Evolutionary conservation across 768 basidiomycete species (phyloP).

Genomic region (Trametopsis cervina): DNA sequence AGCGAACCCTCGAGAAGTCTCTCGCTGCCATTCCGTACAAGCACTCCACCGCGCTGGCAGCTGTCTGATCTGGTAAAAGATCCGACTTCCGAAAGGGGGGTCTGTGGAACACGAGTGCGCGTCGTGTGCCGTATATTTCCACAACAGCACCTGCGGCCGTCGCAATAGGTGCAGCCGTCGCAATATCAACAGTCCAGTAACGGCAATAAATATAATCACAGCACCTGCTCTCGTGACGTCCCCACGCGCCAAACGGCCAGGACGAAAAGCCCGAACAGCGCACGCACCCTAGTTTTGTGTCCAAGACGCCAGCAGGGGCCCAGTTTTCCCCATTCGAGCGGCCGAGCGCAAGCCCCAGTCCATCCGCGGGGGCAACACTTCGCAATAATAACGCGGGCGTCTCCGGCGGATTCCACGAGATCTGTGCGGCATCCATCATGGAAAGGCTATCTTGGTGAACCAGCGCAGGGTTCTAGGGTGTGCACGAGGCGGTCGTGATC

Average conservation of each 20-base stretch:
- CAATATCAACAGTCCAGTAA: not conserved
- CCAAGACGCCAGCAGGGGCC: too few relatives aligned
- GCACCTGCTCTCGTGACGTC: not conserved
- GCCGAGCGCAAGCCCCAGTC: too few relatives aligned
- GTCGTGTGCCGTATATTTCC: not conserved
- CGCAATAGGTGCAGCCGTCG: not conserved
- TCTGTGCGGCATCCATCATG: too few relatives aligned
- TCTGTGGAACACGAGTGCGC: not conserved
- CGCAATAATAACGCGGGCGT: too few relatives aligned
- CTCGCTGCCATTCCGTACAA: not conserved
- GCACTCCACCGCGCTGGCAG: conserved; percentile 1
- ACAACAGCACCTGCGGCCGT: not conserved
- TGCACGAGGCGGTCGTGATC: not conserved
- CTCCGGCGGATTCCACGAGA: too few relatives aligned
- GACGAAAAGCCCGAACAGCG: too few relatives aligned
- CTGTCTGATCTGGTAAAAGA: conserved; percentile 8
- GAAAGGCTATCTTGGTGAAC: not conserved
- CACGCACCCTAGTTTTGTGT: too few relatives aligned
- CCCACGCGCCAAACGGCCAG: too few relatives aligned
- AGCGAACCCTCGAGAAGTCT: not conserved
- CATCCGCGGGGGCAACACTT: too few relatives aligned
- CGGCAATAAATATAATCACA: not conserved
- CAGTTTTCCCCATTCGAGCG: too few relatives aligned
- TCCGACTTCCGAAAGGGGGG: not conserved
- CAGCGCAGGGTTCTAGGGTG: not conserved